These are phyloP conservation scores for Earliella scabrosa DNA, from an alignment of 1,284 basidiomycete genomes.

Conservation along the genomic window DNA sequence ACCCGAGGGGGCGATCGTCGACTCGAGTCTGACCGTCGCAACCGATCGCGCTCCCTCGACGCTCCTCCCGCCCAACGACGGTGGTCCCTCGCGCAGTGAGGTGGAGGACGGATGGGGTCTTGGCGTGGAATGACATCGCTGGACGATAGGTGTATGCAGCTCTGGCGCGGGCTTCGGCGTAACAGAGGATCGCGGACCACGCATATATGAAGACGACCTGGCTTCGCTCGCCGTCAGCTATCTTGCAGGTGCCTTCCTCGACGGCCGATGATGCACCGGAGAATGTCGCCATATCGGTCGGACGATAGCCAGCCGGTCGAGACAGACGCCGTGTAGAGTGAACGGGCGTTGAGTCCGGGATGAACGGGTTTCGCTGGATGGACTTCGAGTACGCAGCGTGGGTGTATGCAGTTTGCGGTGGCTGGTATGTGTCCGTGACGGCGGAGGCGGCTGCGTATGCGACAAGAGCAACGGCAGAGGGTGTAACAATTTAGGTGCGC, in stretches of 20 bases:
- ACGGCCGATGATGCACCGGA: constrained; percentile 57
- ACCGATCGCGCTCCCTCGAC: no score
- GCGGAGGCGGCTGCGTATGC: constrained; percentile 41
- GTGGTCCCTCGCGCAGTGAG: no score
- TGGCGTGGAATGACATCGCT: constrained; percentile 65
- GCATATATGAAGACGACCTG: constrained; percentile 45
- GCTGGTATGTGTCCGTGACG: constrained; percentile 57
- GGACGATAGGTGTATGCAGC: constrained; percentile 56
- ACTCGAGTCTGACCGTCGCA: no score
- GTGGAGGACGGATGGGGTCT: constrained; percentile 68
- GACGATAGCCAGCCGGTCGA: constrained; percentile 73
- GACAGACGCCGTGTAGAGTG: constrained; percentile 50
- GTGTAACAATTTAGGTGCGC: constrained; percentile 64
- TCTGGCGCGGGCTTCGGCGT: constrained; percentile 59
- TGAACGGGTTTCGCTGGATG: constrained; percentile 64
- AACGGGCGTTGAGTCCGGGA: constrained; percentile 43
- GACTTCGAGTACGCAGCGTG: constrained; percentile 66
- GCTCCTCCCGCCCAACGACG: no score
- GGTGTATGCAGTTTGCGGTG: constrained; percentile 64
- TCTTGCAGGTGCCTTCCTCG: constrained; percentile 60
- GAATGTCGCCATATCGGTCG: constrained; percentile 55
- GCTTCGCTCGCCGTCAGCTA: constrained; percentile 59
- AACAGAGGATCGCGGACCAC: constrained; percentile 63
- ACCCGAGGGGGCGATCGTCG: no score
- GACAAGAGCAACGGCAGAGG: constrained; percentile 40